Conservation (phyloP, 768 basidiomycete genomes). For the Kondoa malvinella region DNA sequence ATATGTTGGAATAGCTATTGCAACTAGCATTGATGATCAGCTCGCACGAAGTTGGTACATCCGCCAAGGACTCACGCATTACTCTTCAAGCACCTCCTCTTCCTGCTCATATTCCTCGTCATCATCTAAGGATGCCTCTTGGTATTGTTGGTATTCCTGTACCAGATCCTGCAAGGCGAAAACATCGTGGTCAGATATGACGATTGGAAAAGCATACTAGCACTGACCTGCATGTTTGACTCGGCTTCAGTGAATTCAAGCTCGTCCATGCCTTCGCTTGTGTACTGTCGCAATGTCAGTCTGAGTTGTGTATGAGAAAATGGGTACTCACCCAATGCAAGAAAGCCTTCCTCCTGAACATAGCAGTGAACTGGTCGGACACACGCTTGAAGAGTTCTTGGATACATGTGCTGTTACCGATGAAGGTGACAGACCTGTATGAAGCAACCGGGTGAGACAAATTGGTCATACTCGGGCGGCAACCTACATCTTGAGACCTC, state of each 20-base stretch:
- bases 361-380: slow-evolving; percentile 92
- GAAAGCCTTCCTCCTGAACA: slow-evolving; percentile 74
- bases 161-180: slow-evolving; percentile 48
- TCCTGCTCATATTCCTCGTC: slow-evolving; percentile 10
- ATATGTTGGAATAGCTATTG: too few relatives aligned
- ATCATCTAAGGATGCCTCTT: slow-evolving; percentile 13
- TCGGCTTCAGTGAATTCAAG: slow-evolving; percentile 86
- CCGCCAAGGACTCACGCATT: too few relatives aligned
- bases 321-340: slow-evolving; percentile 45
- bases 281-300: slow-evolving; percentile 31
- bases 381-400: slow-evolving; percentile 98
- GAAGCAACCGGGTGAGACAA: too few relatives aligned
- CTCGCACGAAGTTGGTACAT: too few relatives aligned
- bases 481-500: slow-evolving; percentile 40
- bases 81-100: not conserved
- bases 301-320: slow-evolving; percentile 39
- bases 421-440: too few relatives aligned
- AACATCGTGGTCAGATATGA: not conserved
- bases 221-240: slow-evolving; percentile 70
- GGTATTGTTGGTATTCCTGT: slow-evolving; percentile 75
- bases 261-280: slow-evolving; percentile 91
- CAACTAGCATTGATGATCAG: too few relatives aligned
- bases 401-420: slow-evolving; percentile 37
- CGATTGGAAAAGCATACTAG: not conserved
- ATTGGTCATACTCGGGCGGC: too few relatives aligned